phyloP scores from a whole-genome alignment of 257 asterid genomes.

The Nicotiana benthamiana region DNA sequence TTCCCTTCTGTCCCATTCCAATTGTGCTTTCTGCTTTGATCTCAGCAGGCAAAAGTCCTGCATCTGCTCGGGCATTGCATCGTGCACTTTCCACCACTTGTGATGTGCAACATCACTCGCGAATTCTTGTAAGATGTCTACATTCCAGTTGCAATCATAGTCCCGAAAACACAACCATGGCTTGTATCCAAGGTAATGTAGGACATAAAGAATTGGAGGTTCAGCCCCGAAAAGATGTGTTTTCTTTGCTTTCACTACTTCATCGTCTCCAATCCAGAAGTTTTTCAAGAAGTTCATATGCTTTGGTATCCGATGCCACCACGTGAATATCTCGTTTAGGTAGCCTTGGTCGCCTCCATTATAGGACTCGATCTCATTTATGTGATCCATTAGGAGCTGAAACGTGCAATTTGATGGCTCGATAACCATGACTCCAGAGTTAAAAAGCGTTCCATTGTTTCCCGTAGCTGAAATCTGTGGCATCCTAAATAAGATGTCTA shows the following conservation, averaged over 20 bases:
- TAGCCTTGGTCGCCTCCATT: conserved; percentile 95
- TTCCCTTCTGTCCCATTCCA: conserved; percentile 79
- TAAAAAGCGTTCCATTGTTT: conserved; percentile 81
- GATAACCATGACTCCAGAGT: conserved; percentile 85
- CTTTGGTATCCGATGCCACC: conserved; percentile 94
- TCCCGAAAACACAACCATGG: conserved; percentile 91
- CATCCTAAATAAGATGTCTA: conserved; percentile 65
- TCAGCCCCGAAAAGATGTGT: conserved; percentile 52
- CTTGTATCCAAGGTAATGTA: conserved; percentile 73
- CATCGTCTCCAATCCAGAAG: conserved; percentile 88
- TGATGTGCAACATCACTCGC: conserved; percentile 81
- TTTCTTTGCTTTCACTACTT: conserved; percentile 44
- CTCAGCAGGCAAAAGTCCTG: conserved; percentile 50
- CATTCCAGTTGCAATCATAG: conserved; percentile 87
- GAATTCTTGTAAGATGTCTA: conserved; percentile 65
- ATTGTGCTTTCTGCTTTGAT: conserved; percentile 75
- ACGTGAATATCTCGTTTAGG: conserved; percentile 68
- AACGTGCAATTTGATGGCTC: conserved; percentile 90
- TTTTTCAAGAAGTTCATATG: conserved; percentile 80
- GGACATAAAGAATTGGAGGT: conserved; percentile 68
- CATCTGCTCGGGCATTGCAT: conserved; percentile 48
- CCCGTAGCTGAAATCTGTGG: conserved; percentile 90
- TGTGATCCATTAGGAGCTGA: conserved; percentile 69
- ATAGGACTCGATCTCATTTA: conserved; percentile 73
- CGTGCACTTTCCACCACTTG: conserved; percentile 87